Evolutionary conservation across 1,284 basidiomycete genomes (phyloP), one percentile per base, ranked within the genome.

Genomic region (Ceratobasidium sp.): DNA sequence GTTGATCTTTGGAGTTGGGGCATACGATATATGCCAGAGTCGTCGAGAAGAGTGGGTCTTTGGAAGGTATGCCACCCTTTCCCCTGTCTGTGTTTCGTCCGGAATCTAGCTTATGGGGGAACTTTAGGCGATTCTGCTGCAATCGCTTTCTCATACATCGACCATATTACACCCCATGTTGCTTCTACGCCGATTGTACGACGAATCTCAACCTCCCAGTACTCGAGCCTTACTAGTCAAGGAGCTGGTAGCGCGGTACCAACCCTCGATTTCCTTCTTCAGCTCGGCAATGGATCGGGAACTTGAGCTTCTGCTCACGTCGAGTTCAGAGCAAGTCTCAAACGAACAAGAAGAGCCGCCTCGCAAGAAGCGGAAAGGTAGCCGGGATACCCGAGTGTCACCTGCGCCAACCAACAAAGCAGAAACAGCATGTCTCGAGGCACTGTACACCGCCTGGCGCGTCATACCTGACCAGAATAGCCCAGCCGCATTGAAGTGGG

Each of bases 71-170:
- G 63, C 43, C 1, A 8, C 29, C 5, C 24, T 31, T 16, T n/a
- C 16, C 22, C 24, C 46, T 19, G n/a, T n/a, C n/a, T n/a, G n/a
- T n/a, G n/a, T 29, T 14, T 31, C 24, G 29, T 29, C 2, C 34
- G 8, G 51, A 9, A 11, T 58, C 49, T 27, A 11, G 24, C n/a
- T 24, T 2, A 53, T 6, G n/a, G 7, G 2, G n/a, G 59, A 31
- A 59, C 48, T 77, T 76, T 80, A 89, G 86, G 80, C 77, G 68
- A 78, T 88, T 66, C 79, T 89, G 61, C 83, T 81, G 63, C 84
- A 86, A 64, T 88, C 87, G 80, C 84, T 88, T 81, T 81, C 82
- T 72, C 71, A 77, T 22, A 37, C 54, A 37, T 76, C 64, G 19
- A 39, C 39, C 0, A 53, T 34, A 0, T 65, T 77, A 8, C 76